phyloP scores from a whole-genome alignment of 2,329 filamentous ascomycete species.

The Xylaria hypoxylon region DNA sequence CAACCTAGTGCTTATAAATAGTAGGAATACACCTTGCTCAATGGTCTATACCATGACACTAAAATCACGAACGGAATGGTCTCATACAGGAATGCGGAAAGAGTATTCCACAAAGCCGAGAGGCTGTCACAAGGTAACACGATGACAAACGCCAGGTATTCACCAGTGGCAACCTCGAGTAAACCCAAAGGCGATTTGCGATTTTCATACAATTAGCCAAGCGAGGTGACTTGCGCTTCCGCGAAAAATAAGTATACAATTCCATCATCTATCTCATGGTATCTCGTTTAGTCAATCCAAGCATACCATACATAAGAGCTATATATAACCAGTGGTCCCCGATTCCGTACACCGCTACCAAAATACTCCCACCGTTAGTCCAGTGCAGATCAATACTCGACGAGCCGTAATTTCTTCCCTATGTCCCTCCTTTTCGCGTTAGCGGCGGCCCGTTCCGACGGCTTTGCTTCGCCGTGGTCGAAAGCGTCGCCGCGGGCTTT shows the following conservation, averaged over 20 bases:
- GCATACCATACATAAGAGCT: constrained; percentile 13
- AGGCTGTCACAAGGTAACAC: too few species aligned
- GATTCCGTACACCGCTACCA: not conserved
- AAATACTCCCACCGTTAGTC: not conserved
- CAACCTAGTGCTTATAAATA: too few species aligned
- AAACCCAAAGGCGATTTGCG: too few species aligned
- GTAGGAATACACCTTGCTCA: too few species aligned
- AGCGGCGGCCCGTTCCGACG: constrained; percentile 70
- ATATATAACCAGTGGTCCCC: constrained; percentile 1
- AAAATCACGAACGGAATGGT: too few species aligned
- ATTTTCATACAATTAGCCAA: not conserved
- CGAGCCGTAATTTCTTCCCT: constrained; percentile 77
- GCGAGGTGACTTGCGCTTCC: not conserved
- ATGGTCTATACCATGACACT: too few species aligned
- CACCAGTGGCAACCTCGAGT: too few species aligned
- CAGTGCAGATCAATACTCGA: constrained; percentile 67
- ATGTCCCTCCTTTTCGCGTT: constrained; percentile 73
- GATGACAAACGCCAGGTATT: too few species aligned
- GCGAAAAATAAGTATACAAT: constrained; percentile 5
- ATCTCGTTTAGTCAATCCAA: constrained; percentile 29
- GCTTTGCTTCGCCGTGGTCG: constrained; percentile 63
- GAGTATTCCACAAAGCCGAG: too few species aligned
- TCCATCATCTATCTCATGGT: constrained; percentile 25
- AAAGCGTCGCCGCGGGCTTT: constrained; percentile 73
- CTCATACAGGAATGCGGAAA: too few species aligned